phyloP scores from a whole-genome alignment of 2,329 filamentous ascomycete genomes.

The Hypoxylon sp. region DNA sequence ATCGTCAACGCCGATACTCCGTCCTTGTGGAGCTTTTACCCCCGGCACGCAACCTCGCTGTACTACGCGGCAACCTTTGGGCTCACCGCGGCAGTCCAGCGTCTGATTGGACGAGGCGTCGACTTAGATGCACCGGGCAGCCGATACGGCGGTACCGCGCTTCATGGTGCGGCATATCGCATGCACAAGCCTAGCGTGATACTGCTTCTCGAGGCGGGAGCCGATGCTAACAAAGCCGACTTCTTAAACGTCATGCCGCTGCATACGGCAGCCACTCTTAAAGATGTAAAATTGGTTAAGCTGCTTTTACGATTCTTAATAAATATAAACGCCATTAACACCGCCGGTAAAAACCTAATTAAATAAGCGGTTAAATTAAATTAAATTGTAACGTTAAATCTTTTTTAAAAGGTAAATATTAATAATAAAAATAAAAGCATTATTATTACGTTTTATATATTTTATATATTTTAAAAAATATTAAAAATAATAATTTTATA shows the following conservation, averaged over 20 bases:
- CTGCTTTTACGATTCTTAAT: neutral
- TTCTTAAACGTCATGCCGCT: neutral
- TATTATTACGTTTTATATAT: too few relatives aligned
- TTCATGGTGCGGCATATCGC: conserved; percentile 19
- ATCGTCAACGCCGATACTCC: conserved; percentile 11
- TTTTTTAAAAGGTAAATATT: too few relatives aligned
- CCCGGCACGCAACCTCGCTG: conserved; percentile 17
- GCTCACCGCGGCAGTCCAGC: neutral
- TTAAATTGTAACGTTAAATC: too few relatives aligned
- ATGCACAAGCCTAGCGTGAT: conserved; percentile 1
- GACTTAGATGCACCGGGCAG: conserved; percentile 16
- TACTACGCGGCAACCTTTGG: conserved; percentile 26
- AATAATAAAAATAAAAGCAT: too few relatives aligned
- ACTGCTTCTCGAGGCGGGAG: conserved; percentile 18
- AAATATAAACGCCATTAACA: too few relatives aligned
- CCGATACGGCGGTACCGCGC: conserved; percentile 22
- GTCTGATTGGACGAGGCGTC: neutral
- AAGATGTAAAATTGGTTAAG: neutral
- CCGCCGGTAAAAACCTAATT: too few relatives aligned
- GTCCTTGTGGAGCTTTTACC: conserved; percentile 17
- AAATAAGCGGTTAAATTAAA: too few relatives aligned
- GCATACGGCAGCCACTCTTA: neutral
- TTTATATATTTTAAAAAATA: too few relatives aligned
- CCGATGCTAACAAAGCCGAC: neutral
- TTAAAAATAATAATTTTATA: too few relatives aligned